Percentiles rank a stretch among this genome's conserved stretches.
Conservation (phyloP, 345 rosid genomes). For the Hibiscus tridactylites region DNA sequence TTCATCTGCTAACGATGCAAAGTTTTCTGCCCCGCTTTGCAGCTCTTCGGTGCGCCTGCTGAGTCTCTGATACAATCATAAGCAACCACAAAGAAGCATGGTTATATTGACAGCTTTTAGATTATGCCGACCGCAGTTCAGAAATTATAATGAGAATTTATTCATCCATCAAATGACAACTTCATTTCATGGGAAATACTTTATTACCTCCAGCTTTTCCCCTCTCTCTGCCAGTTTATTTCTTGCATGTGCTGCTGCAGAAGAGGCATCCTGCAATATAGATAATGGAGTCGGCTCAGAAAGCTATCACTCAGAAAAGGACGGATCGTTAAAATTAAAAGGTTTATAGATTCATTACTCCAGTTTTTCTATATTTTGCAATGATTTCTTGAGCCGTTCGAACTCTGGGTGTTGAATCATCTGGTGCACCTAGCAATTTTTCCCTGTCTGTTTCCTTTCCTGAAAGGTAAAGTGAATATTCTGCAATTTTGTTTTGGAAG, state of each 20-base stretch:
- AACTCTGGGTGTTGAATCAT: constrained; percentile 31
- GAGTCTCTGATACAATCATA: constrained; percentile 30
- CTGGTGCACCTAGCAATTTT: constrained; percentile 32
- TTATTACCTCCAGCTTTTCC: constrained; percentile 39
- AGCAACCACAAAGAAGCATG: neutral
- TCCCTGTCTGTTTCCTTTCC: constrained; percentile 36
- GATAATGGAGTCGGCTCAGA: constrained; percentile 3
- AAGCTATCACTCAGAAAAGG: neutral
- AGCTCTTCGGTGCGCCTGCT: constrained; percentile 48
- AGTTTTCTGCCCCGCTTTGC: constrained; percentile 51
- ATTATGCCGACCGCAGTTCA: no score
- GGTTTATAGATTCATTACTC: constrained; percentile 19
- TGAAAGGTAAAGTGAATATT: constrained; percentile 8
- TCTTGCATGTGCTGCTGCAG: constrained; percentile 42
- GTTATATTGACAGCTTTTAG: neutral
- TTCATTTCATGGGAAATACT: neutral
- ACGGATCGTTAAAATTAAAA: neutral
- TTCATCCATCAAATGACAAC: neutral
- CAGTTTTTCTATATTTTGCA: constrained; percentile 43
- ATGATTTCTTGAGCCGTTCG: constrained; percentile 43
- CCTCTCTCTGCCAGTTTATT: constrained; percentile 35
- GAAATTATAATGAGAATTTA: neutral
- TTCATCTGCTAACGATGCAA: constrained; percentile 53
- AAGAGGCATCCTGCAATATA: constrained; percentile 34
- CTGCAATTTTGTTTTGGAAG: neutral